A percentile compares a stretch with the other conserved stretches of the same genome.
These are phyloP conservation scores for Bassia scoparia DNA, from an alignment of 148 eudicot species.

Conservation along the genomic window DNA sequence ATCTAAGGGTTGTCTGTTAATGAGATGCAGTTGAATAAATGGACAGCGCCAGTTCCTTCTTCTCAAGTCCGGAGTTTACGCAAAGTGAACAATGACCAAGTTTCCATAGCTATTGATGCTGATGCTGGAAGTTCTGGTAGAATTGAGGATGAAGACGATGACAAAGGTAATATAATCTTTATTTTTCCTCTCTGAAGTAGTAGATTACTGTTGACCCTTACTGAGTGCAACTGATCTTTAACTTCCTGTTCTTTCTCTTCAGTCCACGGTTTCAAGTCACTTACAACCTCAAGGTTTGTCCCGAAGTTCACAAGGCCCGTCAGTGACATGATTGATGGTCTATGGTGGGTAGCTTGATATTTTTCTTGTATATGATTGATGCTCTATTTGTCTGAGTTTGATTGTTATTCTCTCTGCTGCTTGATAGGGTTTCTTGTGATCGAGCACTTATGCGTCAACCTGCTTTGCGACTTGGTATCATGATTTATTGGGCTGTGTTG, in stretches of 20 bases:
- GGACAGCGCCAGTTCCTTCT: slow-evolving; percentile 58
- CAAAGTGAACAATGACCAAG: slow-evolving; percentile 82
- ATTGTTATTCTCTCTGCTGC: slow-evolving; percentile 22
- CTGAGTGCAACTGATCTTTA: slow-evolving; percentile 3
- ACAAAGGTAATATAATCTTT: slow-evolving; percentile 59
- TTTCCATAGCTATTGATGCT: slow-evolving; percentile 76
- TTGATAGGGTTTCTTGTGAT: slow-evolving; percentile 92
- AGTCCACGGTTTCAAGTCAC: slow-evolving; percentile 99
- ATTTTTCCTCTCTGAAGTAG: slow-evolving; percentile 4
- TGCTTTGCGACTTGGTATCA: slow-evolving; percentile 82
- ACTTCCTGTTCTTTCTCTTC: slow-evolving; percentile 21
- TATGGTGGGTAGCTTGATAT: slow-evolving; percentile 54
- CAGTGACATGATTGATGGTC: slow-evolving; percentile 84
- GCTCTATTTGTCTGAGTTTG: not conserved
- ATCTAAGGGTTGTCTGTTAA: not conserved
- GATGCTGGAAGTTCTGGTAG: slow-evolving; percentile 45
- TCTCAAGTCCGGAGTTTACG: slow-evolving; percentile 95
- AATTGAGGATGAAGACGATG: slow-evolving; percentile 86
- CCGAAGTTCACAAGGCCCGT: slow-evolving; percentile 95
- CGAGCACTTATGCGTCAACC: slow-evolving; percentile 96
- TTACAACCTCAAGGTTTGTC: slow-evolving; percentile 72
- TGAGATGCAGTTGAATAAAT: slow-evolving; percentile 66
- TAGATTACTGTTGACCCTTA: slow-evolving; percentile 12
- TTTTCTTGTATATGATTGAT: slow-evolving; percentile 1
- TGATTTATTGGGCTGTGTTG: slow-evolving; percentile 86